Evolutionary conservation across 352 stramenopile species (phyloP), one percentile per base, ranked within the genome.

Genomic region (Pythium sp.): DNA sequence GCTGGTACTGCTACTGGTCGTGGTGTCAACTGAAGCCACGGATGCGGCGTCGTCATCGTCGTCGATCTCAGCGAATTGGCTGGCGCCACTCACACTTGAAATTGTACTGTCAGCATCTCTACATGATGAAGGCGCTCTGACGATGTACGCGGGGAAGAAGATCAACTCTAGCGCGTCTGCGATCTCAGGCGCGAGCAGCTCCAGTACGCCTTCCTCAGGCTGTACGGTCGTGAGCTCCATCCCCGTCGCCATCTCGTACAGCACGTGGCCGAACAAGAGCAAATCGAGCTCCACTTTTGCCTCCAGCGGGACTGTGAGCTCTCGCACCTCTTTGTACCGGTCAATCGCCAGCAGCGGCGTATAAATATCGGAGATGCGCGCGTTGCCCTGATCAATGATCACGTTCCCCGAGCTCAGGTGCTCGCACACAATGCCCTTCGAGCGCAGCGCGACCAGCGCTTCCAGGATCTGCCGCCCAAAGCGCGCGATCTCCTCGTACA

Each of bases 201-300:
- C 71, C 0, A 93, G 62, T 26, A 91, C 79, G 22, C 61, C 62
- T 65, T 80, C 72, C 15, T 86, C 78, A 1, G 86, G 86, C 46
- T 72, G 64, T 2, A 77, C 60, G 20, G 72, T 72, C 20, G 73
- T 26, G 1, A 93, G 70, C 68, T 91, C 84, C 74, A 77, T 70
- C 1, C 86, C 86, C 3, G 82, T 91, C 0, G 80, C 84, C 86
- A 93, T 92, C 58, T 93, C 86, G 58, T 91, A 93, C 59, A 93
- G 58, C 34, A 91, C 72, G 9, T 90, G 84, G 6, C 86, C 84
- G 64, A 92, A 89, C 0, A 90, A 69, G 24, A 93, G 73, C 32
- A 92, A 12, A 63, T 94, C 86, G 26, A 92, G 73, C 66, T 89
- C 84, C 43, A 91, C 82, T 24, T 81, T 71, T 22, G 78, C 77